Evolutionary conservation across 257 asterid species (phyloP).

Genomic region (Penstemon davidsonii): DNA sequence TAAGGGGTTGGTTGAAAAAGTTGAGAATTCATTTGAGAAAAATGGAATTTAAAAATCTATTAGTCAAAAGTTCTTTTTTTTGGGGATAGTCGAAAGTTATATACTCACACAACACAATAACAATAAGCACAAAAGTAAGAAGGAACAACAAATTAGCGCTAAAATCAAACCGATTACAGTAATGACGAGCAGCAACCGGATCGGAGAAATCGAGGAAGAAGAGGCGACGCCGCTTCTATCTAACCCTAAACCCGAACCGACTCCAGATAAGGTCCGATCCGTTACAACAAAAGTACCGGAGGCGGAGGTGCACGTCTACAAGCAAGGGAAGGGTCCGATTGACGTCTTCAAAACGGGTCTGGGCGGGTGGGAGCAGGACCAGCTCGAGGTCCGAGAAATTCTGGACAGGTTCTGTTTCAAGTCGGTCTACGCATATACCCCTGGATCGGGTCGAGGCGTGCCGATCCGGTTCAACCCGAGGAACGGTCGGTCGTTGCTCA

Average conservation of each 20-base stretch:
- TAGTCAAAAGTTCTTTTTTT: background rate
- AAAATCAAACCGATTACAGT: background rate
- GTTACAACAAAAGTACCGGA: constrained; percentile 69
- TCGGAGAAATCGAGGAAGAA: constrained; percentile 56
- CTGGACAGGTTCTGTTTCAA: constrained; percentile 70
- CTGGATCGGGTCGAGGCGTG: constrained; percentile 66
- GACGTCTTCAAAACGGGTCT: constrained; percentile 51
- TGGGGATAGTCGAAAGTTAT: too few species aligned
- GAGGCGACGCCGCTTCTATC: constrained; percentile 49
- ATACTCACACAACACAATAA: background rate
- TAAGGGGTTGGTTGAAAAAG: constrained; percentile 8
- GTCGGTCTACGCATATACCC: constrained; percentile 59
- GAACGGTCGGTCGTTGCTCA: constrained; percentile 72
- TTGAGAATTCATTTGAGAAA: background rate
- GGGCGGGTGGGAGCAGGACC: constrained; percentile 84
- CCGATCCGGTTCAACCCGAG: constrained; percentile 71
- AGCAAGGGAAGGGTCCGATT: constrained; percentile 77
- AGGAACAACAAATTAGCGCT: too few species aligned
- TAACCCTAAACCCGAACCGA: constrained; percentile 28
- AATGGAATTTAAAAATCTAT: background rate
- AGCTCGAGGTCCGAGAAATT: constrained; percentile 76
- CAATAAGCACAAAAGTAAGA: background rate
- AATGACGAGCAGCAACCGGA: constrained; percentile 31
- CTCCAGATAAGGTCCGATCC: constrained; percentile 35
- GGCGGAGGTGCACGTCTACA: constrained; percentile 68